A percentile compares a stretch with the other conserved stretches of the same genome.
Evolutionary conservation across 2,329 filamentous ascomycete species (phyloP).

Genomic region (Sarocladium strictum): DNA sequence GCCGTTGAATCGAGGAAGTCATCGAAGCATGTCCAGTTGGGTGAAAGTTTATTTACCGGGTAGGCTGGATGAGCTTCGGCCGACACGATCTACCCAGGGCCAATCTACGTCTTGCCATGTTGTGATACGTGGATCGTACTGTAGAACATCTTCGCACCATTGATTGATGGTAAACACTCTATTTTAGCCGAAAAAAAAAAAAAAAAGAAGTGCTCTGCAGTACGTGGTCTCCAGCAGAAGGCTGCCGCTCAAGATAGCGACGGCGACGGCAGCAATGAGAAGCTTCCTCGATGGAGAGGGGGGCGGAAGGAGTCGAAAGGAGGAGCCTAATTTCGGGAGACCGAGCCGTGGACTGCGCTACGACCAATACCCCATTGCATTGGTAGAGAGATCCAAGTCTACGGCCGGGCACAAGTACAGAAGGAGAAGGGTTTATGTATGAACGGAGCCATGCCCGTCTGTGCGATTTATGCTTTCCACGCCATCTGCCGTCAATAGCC

Average conservation of each 20-base stretch:
- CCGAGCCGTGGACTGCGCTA: neutral
- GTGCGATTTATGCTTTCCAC: constrained; percentile 7
- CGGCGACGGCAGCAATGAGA: neutral
- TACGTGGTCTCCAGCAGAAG: too few relatives aligned
- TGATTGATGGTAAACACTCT: neutral
- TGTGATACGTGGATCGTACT: too few relatives aligned
- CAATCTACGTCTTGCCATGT: too few relatives aligned
- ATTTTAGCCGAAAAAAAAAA: too few relatives aligned
- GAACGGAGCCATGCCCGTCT: constrained; percentile 3
- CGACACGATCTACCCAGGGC: too few relatives aligned
- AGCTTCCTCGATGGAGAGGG: neutral
- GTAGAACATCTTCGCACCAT: too few relatives aligned
- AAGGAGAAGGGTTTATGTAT: neutral
- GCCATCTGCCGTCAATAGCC: constrained; percentile 1
- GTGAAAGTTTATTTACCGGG: too few relatives aligned
- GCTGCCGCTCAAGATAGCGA: neutral
- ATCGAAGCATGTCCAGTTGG: too few relatives aligned
- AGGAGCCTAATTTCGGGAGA: neutral
- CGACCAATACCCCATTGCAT: neutral
- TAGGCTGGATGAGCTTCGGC: too few relatives aligned
- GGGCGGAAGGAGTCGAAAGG: neutral
- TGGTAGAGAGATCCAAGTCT: too few relatives aligned
- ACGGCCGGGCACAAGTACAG: neutral
- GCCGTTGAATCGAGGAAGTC: too few relatives aligned
- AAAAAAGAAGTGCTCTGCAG: too few relatives aligned